Percentiles rank a stretch among this genome's conserved stretches.
Evolutionary conservation across 192 early-diverging fungal species (phyloP).

Genomic region (Allomyces arbusculus): DNA sequence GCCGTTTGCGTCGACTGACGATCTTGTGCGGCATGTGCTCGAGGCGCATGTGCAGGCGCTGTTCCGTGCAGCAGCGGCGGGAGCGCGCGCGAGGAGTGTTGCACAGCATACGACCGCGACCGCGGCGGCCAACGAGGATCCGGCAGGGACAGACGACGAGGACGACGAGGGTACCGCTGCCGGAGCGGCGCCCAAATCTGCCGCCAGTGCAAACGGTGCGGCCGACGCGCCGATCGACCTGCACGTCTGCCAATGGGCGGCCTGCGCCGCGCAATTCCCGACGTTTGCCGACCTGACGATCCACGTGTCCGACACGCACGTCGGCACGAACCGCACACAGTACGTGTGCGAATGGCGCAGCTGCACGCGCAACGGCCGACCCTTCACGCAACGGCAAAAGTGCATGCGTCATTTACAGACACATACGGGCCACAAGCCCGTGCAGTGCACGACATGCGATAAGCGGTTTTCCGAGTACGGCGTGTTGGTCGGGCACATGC

Average conservation of each 20-base stretch:
- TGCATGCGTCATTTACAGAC: constrained; percentile 67
- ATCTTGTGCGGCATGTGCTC: constrained; percentile 15
- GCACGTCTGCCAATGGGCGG: constrained; percentile 54
- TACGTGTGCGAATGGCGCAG: constrained; percentile 29
- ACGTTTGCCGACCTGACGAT: constrained; percentile 40
- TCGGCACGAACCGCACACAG: constrained; percentile 33
- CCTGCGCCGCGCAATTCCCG: constrained; percentile 32
- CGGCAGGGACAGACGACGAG: too few species aligned
- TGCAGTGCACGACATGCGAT: constrained; percentile 48
- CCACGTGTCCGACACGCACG: constrained; percentile 40
- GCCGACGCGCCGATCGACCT: constrained; percentile 1
- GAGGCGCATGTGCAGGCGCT: constrained; percentile 11
- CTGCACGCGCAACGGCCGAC: constrained; percentile 23
- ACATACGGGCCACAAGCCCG: constrained; percentile 65
- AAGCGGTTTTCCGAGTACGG: constrained; percentile 62
- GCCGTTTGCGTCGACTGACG: constrained; percentile 4
- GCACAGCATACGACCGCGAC: too few species aligned
- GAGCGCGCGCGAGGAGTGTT: too few species aligned
- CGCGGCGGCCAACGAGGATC: too few species aligned
- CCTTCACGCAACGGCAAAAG: constrained; percentile 32
- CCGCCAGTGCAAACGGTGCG: too few species aligned
- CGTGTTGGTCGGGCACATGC: constrained; percentile 57
- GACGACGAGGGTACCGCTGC: too few species aligned
- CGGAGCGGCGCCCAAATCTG: too few species aligned
- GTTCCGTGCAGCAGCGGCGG: not conserved